These are phyloP conservation scores for Trypanosomatidae sp. DNA, from an alignment of 208 protist genomes.

Conservation along the genomic window DNA sequence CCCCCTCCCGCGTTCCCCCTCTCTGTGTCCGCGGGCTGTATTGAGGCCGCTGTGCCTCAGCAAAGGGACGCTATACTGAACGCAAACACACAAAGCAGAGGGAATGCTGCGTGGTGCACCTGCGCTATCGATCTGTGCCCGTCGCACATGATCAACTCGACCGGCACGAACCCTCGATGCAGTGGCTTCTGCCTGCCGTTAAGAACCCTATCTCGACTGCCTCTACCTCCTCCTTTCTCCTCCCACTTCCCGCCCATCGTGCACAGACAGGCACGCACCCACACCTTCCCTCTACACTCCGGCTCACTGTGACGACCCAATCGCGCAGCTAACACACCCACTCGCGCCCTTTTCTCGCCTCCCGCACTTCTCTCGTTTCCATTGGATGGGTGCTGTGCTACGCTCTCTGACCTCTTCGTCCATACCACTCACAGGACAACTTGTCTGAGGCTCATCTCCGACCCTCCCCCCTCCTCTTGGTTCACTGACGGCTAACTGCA, in stretches of 20 bases:
- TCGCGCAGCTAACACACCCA: background rate
- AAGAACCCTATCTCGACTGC: background rate
- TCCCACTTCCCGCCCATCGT: background rate
- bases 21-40: background rate
- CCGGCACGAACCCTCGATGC: background rate
- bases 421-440: background rate
- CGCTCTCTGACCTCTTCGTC: constrained; percentile 2
- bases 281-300: background rate
- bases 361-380: background rate
- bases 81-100: background rate
- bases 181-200: background rate
- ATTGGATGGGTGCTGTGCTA: background rate
- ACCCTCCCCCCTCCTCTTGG: background rate
- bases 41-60: background rate
- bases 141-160: background rate
- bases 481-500: background rate
- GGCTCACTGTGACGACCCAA: background rate
- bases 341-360: background rate
- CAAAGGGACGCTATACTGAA: background rate
- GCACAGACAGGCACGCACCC: constrained; percentile 2
- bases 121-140: background rate
- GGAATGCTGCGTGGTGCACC: background rate
- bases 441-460: background rate
- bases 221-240: background rate
- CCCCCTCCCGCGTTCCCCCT: background rate